Conservation (phyloP, 805 yeast genomes). For the Wickerhamiella domercqiae region DNA sequence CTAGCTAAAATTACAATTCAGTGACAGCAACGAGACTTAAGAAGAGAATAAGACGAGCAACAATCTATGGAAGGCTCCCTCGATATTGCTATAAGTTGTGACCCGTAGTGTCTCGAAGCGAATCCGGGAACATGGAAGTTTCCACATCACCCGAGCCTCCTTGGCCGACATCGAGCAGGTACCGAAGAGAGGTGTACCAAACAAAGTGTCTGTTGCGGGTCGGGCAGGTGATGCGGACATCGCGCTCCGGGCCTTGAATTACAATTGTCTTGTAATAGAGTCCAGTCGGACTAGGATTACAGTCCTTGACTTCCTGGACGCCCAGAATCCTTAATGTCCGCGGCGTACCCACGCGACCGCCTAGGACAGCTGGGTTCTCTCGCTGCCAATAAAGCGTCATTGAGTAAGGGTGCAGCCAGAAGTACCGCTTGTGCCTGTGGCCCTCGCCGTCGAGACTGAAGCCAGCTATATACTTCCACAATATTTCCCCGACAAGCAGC, state of each 20-base stretch:
- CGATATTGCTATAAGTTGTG: too few species aligned
- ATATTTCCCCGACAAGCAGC: slow-evolving; percentile 82
- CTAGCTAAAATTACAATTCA: too few species aligned
- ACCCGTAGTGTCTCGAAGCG: neutral
- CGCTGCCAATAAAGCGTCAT: slow-evolving; percentile 82
- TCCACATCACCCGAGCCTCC: neutral
- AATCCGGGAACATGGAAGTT: neutral
- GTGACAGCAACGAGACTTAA: too few species aligned
- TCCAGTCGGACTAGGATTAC: slow-evolving; percentile 75
- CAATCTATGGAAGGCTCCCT: too few species aligned
- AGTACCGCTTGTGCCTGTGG: slow-evolving; percentile 74
- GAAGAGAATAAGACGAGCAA: too few species aligned
- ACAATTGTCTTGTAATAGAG: slow-evolving; percentile 71
- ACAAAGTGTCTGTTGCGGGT: slow-evolving; percentile 76
- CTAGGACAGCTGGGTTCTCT: slow-evolving; percentile 62
- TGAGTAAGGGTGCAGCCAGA: slow-evolving; percentile 94
- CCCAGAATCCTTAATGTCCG: slow-evolving; percentile 66
- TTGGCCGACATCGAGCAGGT: slow-evolving; percentile 35
- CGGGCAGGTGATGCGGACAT: slow-evolving; percentile 71
- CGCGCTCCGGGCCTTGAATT: slow-evolving; percentile 49
- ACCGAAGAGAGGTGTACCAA: slow-evolving; percentile 76
- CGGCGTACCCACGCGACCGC: slow-evolving; percentile 39
- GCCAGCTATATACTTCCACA: slow-evolving; percentile 73
- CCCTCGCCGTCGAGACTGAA: slow-evolving; percentile 49
- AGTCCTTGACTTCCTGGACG: slow-evolving; percentile 68